These are phyloP conservation scores for Cytospora schulzeri DNA, from an alignment of 2,329 filamentous ascomycete genomes.

Conservation along the genomic window DNA sequence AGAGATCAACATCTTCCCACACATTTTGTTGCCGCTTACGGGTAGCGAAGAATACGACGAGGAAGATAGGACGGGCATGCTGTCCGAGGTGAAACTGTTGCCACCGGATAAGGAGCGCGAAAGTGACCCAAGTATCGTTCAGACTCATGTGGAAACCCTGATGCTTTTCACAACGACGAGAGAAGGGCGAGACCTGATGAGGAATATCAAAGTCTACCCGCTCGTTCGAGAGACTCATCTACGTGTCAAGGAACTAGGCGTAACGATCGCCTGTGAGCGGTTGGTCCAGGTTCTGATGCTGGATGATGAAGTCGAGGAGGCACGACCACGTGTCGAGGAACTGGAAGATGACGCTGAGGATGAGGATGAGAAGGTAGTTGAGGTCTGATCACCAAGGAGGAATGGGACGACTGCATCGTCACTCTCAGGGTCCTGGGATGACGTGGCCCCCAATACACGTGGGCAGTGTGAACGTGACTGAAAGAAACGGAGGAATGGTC, in stretches of 20 bases:
- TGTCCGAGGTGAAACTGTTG: slow-evolving; percentile 85
- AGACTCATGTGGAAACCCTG: slow-evolving; percentile 87
- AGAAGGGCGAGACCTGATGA: slow-evolving; percentile 72
- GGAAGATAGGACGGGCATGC: slow-evolving; percentile 83
- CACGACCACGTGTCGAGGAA: slow-evolving; percentile 47
- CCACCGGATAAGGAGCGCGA: slow-evolving; percentile 90
- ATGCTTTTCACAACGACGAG: slow-evolving; percentile 79
- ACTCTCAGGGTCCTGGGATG: not conserved
- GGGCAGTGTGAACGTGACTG: not conserved
- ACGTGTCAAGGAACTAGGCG: slow-evolving; percentile 74
- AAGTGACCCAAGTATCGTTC: slow-evolving; percentile 71
- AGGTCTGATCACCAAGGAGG: slow-evolving; percentile 45
- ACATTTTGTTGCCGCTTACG: slow-evolving; percentile 84
- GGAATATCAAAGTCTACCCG: slow-evolving; percentile 81
- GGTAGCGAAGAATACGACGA: slow-evolving; percentile 86
- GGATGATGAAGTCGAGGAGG: slow-evolving; percentile 56
- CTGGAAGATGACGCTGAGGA: slow-evolving; percentile 56
- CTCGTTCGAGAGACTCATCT: slow-evolving; percentile 85
- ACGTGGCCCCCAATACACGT: not conserved
- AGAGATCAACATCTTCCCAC: slow-evolving; percentile 80
- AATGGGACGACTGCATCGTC: not conserved
- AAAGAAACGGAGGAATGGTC: not conserved
- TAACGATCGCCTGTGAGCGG: slow-evolving; percentile 83
- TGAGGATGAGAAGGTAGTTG: slow-evolving; percentile 57
- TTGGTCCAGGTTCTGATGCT: slow-evolving; percentile 87